Conservation (phyloP, 164 flowering plant species). For the Chimonanthus salicifolius region DNA sequence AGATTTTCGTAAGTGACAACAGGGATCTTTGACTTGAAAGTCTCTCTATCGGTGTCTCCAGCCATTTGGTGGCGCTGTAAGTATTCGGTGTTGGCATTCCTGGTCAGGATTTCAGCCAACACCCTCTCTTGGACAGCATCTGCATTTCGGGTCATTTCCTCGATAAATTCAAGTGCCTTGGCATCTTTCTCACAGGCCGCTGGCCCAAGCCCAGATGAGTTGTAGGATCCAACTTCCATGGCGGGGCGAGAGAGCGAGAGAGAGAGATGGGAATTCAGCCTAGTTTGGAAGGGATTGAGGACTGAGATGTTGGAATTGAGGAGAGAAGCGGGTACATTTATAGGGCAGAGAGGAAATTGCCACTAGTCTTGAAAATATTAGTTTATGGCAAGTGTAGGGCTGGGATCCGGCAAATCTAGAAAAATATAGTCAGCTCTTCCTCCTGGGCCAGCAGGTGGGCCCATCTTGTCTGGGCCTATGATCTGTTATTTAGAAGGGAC, state of each 20-base stretch:
- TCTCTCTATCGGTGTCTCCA: constrained; percentile 27
- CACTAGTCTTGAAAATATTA: background rate
- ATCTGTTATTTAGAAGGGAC: no score
- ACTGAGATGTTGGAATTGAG: no score
- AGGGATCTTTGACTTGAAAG: constrained; percentile 33
- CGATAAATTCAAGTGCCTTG: constrained; percentile 33
- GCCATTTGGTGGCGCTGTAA: constrained; percentile 15
- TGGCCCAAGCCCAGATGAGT: constrained; percentile 17
- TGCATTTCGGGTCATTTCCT: constrained; percentile 33
- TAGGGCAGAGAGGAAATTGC: no score
- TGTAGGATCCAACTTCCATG: constrained; percentile 26
- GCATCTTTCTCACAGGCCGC: constrained; percentile 30
- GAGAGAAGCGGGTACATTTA: background rate
- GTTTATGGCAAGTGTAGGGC: background rate
- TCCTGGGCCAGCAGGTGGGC: background rate
- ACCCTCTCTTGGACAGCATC: constrained; percentile 31
- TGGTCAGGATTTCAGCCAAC: constrained; percentile 28
- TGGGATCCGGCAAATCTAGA: background rate
- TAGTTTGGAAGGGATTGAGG: no score
- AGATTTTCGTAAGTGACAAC: constrained; percentile 37
- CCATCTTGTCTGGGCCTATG: background rate
- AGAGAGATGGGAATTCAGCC: background rate
- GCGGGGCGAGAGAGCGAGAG: background rate
- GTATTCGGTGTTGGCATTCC: constrained; percentile 36
- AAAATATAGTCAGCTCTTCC: no score